Base-by-base conservation (phyloP, 805 yeast species). In the Sugiyamaella boreocaroliniensis region DNA sequence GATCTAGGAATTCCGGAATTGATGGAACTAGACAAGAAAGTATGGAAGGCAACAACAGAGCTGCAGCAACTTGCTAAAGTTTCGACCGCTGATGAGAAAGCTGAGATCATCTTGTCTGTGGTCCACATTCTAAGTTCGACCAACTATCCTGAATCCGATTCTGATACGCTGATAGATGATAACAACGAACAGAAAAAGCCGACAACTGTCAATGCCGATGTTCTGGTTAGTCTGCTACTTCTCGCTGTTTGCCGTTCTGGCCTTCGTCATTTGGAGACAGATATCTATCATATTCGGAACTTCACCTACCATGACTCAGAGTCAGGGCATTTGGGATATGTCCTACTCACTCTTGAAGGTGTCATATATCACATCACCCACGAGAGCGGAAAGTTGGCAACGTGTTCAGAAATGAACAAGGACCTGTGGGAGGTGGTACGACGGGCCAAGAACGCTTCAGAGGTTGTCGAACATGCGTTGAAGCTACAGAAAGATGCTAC, bases 331-430 rank as follows among this genome's bases (percentile, higher is more conserved):
- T 66, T 78, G 29, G 95, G 87, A 10, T 92, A 92, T 64, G 83
- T 89, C 1, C 58, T 89, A 12, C 84, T 96, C 45, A 88, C 96
- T 5, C 72, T 89, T 44, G 96, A 89, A 60, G 96, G 89, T 0
- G 95, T 87, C 0, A 62, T 88, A 8, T 79, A 71, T 52, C 92
- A 85, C 61, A 71, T 89, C n/a, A 68, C 68, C 34, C 68, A 75
- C 10, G 76, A 75, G 46, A 45, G 69, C 8, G 68, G 68, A 1
- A 63, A 66, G 2, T 66, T 85, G 47, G 61, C 68, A 2, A 54
- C 60, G 1, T 63, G 71, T 10, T 80, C 90, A 0, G 63, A 63
- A 1, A 62, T 61, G 1, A 88, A 87, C 64, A 64, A 65, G 43
- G 63, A 64, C n/a, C 69, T 83, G 40, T 84, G 89, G 83, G 60